Evolutionary conservation across 192 early-diverging fungal species (phyloP).

Genomic region (Coemansia reversa): DNA sequence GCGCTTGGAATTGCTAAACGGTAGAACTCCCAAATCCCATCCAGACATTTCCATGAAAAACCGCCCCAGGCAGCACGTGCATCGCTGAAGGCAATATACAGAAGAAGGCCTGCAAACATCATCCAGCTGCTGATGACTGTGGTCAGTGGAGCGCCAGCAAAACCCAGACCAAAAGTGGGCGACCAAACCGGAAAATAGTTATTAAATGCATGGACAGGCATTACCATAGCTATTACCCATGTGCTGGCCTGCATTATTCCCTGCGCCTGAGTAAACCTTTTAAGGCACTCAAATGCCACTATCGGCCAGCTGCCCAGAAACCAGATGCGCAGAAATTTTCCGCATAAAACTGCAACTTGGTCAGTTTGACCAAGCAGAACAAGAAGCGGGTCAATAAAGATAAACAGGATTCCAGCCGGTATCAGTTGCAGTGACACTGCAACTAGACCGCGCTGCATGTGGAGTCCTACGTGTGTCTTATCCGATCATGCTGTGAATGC

Average conservation of each 20-base stretch:
- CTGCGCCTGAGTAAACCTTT: conserved; percentile 83
- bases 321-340: conserved; percentile 62
- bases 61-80: conserved; percentile 75
- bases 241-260: conserved; percentile 81
- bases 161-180: conserved; percentile 55
- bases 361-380: conserved; percentile 69
- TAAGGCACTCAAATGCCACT: conserved; percentile 78
- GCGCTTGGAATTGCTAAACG: conserved; percentile 77
- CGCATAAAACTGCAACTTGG: conserved; percentile 64
- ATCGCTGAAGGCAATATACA: conserved; percentile 54
- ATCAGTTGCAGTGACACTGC: conserved; percentile 31
- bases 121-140: conserved; percentile 62
- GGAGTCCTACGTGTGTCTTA: conserved; percentile 36
- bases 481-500: conserved; percentile 40
- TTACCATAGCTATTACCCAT: conserved; percentile 17
- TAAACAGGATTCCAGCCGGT: conserved; percentile 13
- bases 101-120: conserved; percentile 53
- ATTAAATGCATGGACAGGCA: conserved; percentile 32
- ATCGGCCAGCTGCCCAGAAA: conserved; percentile 72
- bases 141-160: conserved; percentile 68
- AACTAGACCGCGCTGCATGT: conserved; percentile 40
- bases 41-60: conserved; percentile 63
- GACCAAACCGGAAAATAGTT: conserved; percentile 51
- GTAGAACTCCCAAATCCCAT: conserved; percentile 60
- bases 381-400: conserved; percentile 60